Percentiles rank a stretch among this genome's conserved stretches.
phyloP scores from a whole-genome alignment of 2,329 filamentous ascomycete species.

The Epichloe sibirici region DNA sequence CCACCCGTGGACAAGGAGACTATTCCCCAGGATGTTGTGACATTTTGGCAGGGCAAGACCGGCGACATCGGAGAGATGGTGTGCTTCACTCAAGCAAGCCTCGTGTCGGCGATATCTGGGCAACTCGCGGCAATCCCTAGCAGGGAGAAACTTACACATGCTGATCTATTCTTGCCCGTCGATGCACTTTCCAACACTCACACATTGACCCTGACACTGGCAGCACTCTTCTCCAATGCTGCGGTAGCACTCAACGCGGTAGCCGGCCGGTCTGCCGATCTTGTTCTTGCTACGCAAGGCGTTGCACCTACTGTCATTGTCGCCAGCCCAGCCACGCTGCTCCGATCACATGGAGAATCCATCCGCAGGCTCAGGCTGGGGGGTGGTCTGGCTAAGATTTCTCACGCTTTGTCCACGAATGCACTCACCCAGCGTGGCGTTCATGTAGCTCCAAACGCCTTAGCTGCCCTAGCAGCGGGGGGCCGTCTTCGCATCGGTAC shows the following conservation, averaged over 20 bases:
- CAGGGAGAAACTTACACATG: conserved; percentile 56
- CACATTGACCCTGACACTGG: conserved; percentile 66
- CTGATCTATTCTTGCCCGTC: conserved; percentile 75
- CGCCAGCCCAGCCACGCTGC: conserved; percentile 60
- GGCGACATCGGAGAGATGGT: conserved; percentile 55
- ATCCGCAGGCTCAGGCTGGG: conserved; percentile 35
- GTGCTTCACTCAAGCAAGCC: conserved; percentile 68
- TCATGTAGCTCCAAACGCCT: conserved; percentile 45
- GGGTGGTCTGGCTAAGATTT: conserved; percentile 52
- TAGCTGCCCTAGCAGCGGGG: conserved; percentile 43
- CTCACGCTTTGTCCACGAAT: conserved; percentile 61
- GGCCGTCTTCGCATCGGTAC: conserved; percentile 47
- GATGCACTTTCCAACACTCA: conserved; percentile 72
- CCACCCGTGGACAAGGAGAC: conserved; percentile 46
- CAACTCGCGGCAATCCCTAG: conserved; percentile 66
- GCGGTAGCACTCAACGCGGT: conserved; percentile 85
- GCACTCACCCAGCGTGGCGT: conserved; percentile 57
- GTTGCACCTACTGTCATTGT: conserved; percentile 75
- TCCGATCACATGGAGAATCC: conserved; percentile 53
- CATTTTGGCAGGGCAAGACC: conserved; percentile 51
- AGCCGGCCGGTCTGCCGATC: conserved; percentile 58
- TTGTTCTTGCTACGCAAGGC: conserved; percentile 59
- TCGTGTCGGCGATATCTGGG: conserved; percentile 76
- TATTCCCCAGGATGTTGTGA: conserved; percentile 41
- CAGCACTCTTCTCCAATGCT: conserved; percentile 72